Evolutionary conservation across 2,329 filamentous ascomycete species (phyloP).

Genomic region (Colletotrichum tropicicola): DNA sequence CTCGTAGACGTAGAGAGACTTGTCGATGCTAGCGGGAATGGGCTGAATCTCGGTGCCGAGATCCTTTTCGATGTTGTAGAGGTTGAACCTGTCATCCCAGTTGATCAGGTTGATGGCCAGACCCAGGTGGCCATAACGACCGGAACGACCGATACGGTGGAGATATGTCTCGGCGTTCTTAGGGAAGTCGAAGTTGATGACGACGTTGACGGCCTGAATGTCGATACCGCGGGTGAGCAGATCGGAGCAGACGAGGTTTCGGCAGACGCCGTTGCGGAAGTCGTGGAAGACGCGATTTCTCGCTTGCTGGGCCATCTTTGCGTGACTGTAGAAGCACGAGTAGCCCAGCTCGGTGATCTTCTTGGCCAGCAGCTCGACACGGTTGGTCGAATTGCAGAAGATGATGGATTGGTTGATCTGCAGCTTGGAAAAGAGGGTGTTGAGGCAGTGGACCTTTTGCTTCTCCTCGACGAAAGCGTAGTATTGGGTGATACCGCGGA

Average conservation of each 20-base stretch:
- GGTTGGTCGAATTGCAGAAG: constrained; percentile 99
- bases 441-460: constrained; percentile 98
- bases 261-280: constrained; percentile 97
- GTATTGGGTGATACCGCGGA: constrained; percentile 98
- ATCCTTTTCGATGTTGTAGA: constrained; percentile 98
- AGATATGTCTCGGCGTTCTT: constrained; percentile 99
- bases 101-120: constrained; percentile 99
- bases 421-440: constrained; percentile 97
- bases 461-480: constrained; percentile 99
- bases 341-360: constrained; percentile 99
- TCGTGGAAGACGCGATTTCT: constrained; percentile 99
- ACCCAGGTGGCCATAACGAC: constrained; percentile 95
- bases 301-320: constrained; percentile 95
- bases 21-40: constrained; percentile 95
- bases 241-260: constrained; percentile 98
- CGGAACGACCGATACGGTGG: constrained; percentile 96
- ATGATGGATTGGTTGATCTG: constrained; percentile 99
- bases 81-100: constrained; percentile 98
- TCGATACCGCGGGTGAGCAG: constrained; percentile 98
- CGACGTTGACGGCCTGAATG: constrained; percentile 98
- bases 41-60: constrained; percentile 96
- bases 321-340: constrained; percentile 99
- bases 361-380: constrained; percentile 96
- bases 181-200: constrained; percentile 99
- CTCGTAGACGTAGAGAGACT: constrained; percentile 98